Base-by-base conservation (phyloP, 2,329 filamentous ascomycete genomes). In the Fusarium nodosum region DNA sequence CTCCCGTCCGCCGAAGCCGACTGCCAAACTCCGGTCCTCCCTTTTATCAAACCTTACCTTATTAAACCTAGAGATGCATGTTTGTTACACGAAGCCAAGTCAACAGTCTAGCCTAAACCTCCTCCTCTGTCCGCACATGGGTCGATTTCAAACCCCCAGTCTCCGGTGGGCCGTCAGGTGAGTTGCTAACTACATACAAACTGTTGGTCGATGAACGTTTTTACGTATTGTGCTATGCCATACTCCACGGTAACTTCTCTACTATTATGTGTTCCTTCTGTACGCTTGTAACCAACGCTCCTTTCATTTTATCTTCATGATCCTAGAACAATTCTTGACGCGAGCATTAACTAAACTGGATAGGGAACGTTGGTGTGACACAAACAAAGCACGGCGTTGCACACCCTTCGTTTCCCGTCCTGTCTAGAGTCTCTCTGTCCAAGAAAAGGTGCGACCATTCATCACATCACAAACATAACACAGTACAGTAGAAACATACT, bases 341-440 rank as follows among this genome's bases (percentile, higher is more conserved):
- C 63, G 64, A 54, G 52, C 58, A 66, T 56, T 57, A 50, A 39
- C 38, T 55, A 64, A 45, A 15, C 38, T 56, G 46, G n/a, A 39
- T 39, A 54, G 33, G 41, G 42, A 30, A 51, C 28, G 28, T 51
- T 44, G 63, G 64, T 70, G 72, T 59, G 50, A 73, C 74, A 71
- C 72, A 75, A 76, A 69, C 69, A 69, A 55, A 71, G 56, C 67
- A 64, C 62, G 45, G 52, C 54, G 66, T 69, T 65, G 30, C 56
- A 73, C 73, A 66, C 59, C 42, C 64, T 70, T 74, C 70, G 68
- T 75, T 73, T 72, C 72, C 69, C 34, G 56, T 66, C 44, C 60
- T 72, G 62, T 59, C 67, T 52, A 58, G 66, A 63, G 66, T 53
- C 56, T 72, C 61, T 71, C 58, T 68, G 46, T 39, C 46, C 42